Base-by-base conservation (phyloP, 2,329 filamentous ascomycete species). In the Fusarium torreyae region DNA sequence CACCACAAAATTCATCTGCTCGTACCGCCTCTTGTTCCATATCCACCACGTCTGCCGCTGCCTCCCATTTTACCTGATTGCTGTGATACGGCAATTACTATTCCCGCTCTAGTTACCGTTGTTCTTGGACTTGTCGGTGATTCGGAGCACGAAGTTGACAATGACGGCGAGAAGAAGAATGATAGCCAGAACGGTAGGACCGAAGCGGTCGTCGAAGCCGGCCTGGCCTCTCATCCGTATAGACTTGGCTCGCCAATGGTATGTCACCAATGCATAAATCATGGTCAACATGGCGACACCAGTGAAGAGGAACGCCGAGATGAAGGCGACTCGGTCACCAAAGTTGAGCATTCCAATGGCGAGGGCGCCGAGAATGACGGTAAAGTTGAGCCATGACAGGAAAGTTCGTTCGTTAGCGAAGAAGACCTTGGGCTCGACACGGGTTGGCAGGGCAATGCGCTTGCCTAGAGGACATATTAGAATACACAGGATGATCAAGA, bases 391-490 rank as follows among this genome's bases (percentile, higher is more conserved):
- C 96, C 96, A 99, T 82, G 94, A 97, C 77, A 99, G 90, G 81
- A 99, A 99, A 69, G 96, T 99, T 69, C 96, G 94, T 85, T 99
- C 96, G 87, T 99, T 99, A 83, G 96, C 96, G 87, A 99, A 99
- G 89, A 98, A 99, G 86, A 99, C 96, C 84, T 99, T 99, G 76
- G 96, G 96, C 83, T 99, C 96, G 82, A 99, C 95, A 74, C 96
- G 94, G 64, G 95, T 98, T 60, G 96, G 96, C 70, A 99, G 93
- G 76, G 96, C 95, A 80, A 99, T 98, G 79, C 95, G 94, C 86
- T 99, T 99, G 88, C 95, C 95, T 97, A 75, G 48, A n/a, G 36
- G 20, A 43, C 31, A 33, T 34, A 66, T 76, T 64, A 74, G 64
- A 58, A 36, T 58, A 28, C 26, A 34, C n/a, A 52, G 22, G 13